Evolutionary conservation across 495 filamentous ascomycete species (phyloP).

Genomic region (Penicillium coffeae): DNA sequence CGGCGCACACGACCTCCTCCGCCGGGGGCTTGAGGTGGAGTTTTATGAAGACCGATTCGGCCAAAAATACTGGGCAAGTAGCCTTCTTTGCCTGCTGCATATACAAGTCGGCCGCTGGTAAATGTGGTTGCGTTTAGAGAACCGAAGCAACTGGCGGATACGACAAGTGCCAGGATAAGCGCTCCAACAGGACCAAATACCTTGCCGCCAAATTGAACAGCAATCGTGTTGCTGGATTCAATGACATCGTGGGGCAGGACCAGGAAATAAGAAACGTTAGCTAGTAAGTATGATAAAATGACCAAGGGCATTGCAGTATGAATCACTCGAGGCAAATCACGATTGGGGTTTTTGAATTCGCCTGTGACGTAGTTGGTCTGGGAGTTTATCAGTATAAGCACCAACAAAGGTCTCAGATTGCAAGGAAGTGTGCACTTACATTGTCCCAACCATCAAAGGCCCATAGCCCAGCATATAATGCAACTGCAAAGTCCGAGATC

Average conservation of each 20-base stretch:
- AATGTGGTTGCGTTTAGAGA: conserved; percentile 94
- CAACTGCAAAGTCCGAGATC: conserved; percentile 80
- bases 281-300: conserved; percentile 82
- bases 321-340: conserved; percentile 91
- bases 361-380: conserved; percentile 96
- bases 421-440: conserved; percentile 47
- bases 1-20: conserved; percentile 47
- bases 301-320: conserved; percentile 97
- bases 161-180: conserved; percentile 82
- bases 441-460: conserved; percentile 99
- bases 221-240: conserved; percentile 84
- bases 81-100: conserved; percentile 92
- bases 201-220: conserved; percentile 86
- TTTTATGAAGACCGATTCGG: conserved; percentile 67
- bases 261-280: conserved; percentile 90
- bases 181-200: conserved; percentile 84
- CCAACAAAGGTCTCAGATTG: background rate
- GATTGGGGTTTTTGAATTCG: conserved; percentile 86
- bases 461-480: conserved; percentile 93
- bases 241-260: conserved; percentile 81
- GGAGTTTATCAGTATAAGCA: background rate
- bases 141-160: conserved; percentile 84
- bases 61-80: conserved; percentile 84
- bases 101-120: conserved; percentile 86
- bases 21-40: conserved; percentile 23